These are phyloP conservation scores for Clavulina sp. DNA, from an alignment of 768 basidiomycete species.

Conservation along the genomic window DNA sequence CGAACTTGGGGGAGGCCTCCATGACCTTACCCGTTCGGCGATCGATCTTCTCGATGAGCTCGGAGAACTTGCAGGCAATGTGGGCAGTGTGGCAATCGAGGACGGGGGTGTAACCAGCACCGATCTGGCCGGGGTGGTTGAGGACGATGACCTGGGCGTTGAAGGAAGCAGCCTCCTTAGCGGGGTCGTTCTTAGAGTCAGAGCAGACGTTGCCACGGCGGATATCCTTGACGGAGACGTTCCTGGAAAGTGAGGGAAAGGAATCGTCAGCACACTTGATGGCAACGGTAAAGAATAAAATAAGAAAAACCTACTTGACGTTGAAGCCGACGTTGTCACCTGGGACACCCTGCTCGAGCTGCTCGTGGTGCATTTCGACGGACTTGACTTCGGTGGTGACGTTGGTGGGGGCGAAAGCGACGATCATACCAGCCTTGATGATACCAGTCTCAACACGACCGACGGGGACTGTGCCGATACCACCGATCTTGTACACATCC, in stretches of 20 bases:
- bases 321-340: slow-evolving; percentile 99
- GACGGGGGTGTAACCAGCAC: slow-evolving; percentile 96
- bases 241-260: slow-evolving; percentile 31
- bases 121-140: slow-evolving; percentile 99
- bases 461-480: slow-evolving; percentile 99
- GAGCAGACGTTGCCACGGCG: slow-evolving; percentile 99
- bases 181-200: slow-evolving; percentile 99
- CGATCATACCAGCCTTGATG: slow-evolving; percentile 99
- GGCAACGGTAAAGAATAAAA: background rate
- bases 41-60: slow-evolving; percentile 98
- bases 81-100: slow-evolving; percentile 99
- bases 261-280: background rate
- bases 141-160: slow-evolving; percentile 99
- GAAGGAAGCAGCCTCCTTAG: slow-evolving; percentile 98
- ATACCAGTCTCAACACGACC: slow-evolving; percentile 99
- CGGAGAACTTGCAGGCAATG: slow-evolving; percentile 98
- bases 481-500: slow-evolving; percentile 99
- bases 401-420: slow-evolving; percentile 89
- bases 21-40: slow-evolving; percentile 91
- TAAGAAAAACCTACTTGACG: slow-evolving; percentile 51
- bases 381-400: slow-evolving; percentile 99
- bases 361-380: slow-evolving; percentile 99
- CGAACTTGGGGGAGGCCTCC: slow-evolving; percentile 81
- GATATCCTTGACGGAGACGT: slow-evolving; percentile 99
- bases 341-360: slow-evolving; percentile 82